Base-by-base conservation (phyloP, 495 filamentous ascomycete species). In the Clavariopsis aquatica region DNA sequence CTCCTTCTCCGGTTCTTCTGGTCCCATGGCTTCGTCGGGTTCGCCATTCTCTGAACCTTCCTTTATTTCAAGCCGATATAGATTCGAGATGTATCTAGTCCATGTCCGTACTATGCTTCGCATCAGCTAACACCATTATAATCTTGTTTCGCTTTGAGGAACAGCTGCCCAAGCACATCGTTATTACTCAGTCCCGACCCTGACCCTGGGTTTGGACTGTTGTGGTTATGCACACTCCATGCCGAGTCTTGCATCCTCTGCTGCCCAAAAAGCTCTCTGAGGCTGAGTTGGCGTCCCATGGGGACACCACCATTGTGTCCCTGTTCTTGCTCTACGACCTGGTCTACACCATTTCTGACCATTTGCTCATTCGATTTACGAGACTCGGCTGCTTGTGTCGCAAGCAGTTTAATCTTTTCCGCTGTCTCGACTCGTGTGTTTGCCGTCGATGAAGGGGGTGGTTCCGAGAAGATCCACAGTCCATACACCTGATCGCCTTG, bases 401-500 rank as follows among this genome's bases (percentile, higher is more conserved):
- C 84, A 69, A 84, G 85, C 38, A 84, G 81, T 27, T 75, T 72
- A 27, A 88, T 84, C 60, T 82, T 69, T 52, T 80, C 72, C 23
- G 82, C 82, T 61, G 80, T 82, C 60, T 82, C 71, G 10, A 68
- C 75, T 36, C 82, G 78, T 5, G 74, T 78, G 47, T 82, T 80
- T 36, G 79, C 80, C 20, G 81, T 88, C 9, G 81, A 82, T 52
- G 78, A 83, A 2, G 80, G 74, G 1, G 79, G 73, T 1, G 78
- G 77, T 68, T 86, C 85, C 0, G 79, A 79, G 69, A 86, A 89
- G 20, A 89, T 85, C 86, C 86, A 89, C 1, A 89, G 70, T 8
- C 86, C 86, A 69, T 82, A 83, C 22, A 65, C 62, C 3, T 67
- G 46, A 15, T 36, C 62, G 17, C 71, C 60, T 57, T 84, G 83